Conservation (phyloP, 2,329 filamentous ascomycete genomes). For the Dryadomyces sulphureus region DNA sequence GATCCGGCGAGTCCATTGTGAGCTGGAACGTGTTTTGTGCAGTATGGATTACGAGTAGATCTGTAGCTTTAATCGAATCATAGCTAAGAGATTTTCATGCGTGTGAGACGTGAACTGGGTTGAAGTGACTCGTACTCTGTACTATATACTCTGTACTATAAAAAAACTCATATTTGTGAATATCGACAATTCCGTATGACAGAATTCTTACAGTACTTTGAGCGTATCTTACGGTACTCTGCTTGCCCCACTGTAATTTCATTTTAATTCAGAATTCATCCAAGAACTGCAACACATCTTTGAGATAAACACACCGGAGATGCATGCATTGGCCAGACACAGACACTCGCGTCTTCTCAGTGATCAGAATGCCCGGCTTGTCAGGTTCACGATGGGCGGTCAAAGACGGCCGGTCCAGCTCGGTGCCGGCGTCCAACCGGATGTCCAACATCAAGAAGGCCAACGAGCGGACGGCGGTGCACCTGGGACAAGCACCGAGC, state of each 20-base stretch:
- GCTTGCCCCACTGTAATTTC: neutral
- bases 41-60: too few relatives aligned
- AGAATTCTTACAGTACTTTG: neutral
- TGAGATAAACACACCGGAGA: neutral
- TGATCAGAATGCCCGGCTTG: conserved; percentile 7
- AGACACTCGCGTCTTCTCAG: neutral
- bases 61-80: too few relatives aligned
- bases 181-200: too few relatives aligned
- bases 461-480: neutral
- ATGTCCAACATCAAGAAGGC: neutral
- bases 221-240: neutral
- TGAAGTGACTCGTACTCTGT: neutral
- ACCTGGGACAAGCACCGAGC: neutral
- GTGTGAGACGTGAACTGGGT: neutral
- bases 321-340: too few relatives aligned
- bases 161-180: neutral
- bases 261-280: too few relatives aligned
- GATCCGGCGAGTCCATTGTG: conserved; percentile 36
- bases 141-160: neutral
- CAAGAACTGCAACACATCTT: too few relatives aligned
- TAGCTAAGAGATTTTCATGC: too few relatives aligned
- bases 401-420: conserved; percentile 4
- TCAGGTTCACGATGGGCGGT: conserved; percentile 8
- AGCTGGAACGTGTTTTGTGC: neutral
- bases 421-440: conserved; percentile 1